Evolutionary conservation across 306 rosid genomes (phyloP).

Genomic region (Arachis hypogaea): DNA sequence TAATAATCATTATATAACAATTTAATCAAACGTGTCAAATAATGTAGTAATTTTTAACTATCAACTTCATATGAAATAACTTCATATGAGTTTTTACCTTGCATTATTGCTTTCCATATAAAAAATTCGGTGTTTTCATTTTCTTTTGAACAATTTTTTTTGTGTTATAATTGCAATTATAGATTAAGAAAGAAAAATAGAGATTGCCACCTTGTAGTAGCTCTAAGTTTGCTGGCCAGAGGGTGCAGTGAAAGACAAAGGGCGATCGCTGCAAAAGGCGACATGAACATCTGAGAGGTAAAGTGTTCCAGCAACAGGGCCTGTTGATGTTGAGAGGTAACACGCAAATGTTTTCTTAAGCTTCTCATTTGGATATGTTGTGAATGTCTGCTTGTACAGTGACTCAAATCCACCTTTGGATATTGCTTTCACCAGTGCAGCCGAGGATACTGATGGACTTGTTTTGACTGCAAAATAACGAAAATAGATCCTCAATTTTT

Average conservation of each 20-base stretch:
- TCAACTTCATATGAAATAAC: no score
- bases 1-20: no score
- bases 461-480: conserved; percentile 42
- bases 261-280: conserved; percentile 59
- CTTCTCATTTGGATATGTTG: conserved; percentile 50
- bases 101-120: no score
- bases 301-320: conserved; percentile 63
- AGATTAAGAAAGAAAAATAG: no score
- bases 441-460: conserved; percentile 49
- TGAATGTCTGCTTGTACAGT: conserved; percentile 53
- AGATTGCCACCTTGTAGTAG: conserved; percentile 48
- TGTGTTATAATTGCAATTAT: no score
- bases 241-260: conserved; percentile 45
- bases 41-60: no score
- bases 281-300: conserved; percentile 53
- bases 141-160: no score
- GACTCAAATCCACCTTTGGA: conserved; percentile 62
- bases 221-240: conserved; percentile 52
- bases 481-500: no score
- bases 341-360: conserved; percentile 57
- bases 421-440: conserved; percentile 56
- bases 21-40: no score
- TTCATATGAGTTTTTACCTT: no score
- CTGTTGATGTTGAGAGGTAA: conserved; percentile 56
- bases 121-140: no score